phyloP scores from a whole-genome alignment of 257 asterid species.

The Solanum chaucha region DNA sequence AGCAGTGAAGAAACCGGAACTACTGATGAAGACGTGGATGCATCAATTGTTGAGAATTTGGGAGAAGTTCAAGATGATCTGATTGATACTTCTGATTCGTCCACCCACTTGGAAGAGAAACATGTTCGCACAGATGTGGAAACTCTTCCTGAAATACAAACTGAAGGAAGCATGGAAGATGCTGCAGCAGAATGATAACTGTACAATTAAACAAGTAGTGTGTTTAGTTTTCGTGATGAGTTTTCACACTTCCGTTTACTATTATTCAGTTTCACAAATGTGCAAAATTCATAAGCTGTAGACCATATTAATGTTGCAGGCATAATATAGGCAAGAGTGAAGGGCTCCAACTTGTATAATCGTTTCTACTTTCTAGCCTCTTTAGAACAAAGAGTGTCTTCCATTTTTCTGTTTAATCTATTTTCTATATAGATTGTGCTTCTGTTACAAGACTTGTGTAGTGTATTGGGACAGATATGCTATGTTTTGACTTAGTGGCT shows the following conservation, averaged over 20 bases:
- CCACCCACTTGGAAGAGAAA: conserved; percentile 42
- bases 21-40: conserved; percentile 24
- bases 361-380: conserved; percentile 6
- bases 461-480: neutral
- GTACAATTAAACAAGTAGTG: conserved; percentile 1
- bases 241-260: neutral
- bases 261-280: neutral
- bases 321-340: conserved; percentile 23
- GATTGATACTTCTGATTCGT: conserved; percentile 50
- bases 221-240: neutral
- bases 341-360: conserved; percentile 10
- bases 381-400: neutral
- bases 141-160: conserved; percentile 54
- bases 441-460: neutral
- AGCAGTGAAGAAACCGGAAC: conserved; percentile 16
- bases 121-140: conserved; percentile 43
- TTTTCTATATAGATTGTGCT: neutral
- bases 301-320: conserved; percentile 15
- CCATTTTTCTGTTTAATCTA: neutral
- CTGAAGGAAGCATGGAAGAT: conserved; percentile 57
- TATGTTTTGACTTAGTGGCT: neutral
- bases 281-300: conserved; percentile 7
- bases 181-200: conserved; percentile 55
- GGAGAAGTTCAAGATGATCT: conserved; percentile 43
- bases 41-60: conserved; percentile 18